Conservation (phyloP, 148 eudicot species). For the Diospyros lotus region DNA sequence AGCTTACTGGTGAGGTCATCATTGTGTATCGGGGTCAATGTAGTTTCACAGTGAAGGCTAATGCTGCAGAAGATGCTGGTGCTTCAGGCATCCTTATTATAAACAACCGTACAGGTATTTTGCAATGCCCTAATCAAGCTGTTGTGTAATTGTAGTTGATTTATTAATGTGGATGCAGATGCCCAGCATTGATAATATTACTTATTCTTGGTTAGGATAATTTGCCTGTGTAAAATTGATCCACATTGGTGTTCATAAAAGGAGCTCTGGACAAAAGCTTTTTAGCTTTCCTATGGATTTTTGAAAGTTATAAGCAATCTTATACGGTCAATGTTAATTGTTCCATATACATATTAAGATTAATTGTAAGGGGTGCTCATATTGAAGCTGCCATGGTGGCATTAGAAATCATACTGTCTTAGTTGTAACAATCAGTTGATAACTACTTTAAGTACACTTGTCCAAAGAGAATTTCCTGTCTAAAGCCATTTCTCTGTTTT, state of each 20-base stretch:
- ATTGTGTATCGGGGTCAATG: constrained; percentile 89
- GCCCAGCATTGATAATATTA: neutral
- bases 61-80: constrained; percentile 88
- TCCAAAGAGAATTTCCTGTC: no score
- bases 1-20: constrained; percentile 92
- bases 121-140: neutral
- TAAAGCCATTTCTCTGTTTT: no score
- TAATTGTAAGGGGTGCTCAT: no score
- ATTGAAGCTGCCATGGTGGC: no score
- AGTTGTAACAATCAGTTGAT: no score
- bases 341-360: no score
- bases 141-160: neutral
- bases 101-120: constrained; percentile 71
- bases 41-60: constrained; percentile 86
- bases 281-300: neutral
- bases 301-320: neutral
- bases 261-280: neutral
- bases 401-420: no score
- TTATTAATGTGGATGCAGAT: neutral
- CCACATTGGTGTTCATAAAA: neutral
- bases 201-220: neutral
- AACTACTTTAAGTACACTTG: no score
- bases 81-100: constrained; percentile 87
- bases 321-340: neutral
- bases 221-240: neutral